Evolutionary conservation across 495 filamentous ascomycete genomes (phyloP), one percentile per base, ranked within the genome.

Genomic region (Lentithecium fluviatile): DNA sequence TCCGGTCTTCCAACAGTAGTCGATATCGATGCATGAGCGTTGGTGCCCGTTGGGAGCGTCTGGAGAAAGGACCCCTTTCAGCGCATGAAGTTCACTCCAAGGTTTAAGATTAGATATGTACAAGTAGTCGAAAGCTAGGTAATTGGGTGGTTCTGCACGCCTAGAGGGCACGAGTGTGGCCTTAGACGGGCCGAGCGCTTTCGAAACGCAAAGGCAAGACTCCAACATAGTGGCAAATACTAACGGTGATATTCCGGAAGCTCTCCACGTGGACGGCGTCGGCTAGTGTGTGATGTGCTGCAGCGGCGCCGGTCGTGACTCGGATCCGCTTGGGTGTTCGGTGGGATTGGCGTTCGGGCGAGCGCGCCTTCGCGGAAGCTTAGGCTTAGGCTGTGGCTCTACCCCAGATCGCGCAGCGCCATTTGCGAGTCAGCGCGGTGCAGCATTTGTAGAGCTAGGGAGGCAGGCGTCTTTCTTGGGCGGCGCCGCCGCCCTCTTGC

Each of bases 11-110:
- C 40, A 29, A 56, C 17, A 25, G 17, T 60, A 21, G 32, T 53
- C 58, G 24, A 48, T 46, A 32, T 54, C 49, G 49, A 54, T 52
- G 46, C 40, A 52, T 49, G 56, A 11, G 34, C 47, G 56, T 45
- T 50, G 45, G 45, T 21, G 29, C 19, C 24, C 29, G 29, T 32
- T 32, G 29, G 3, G 29, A 10, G 29, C 10, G 20, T 52, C 23
- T 19, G 36, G 19, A 36, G 17, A 2, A 6, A 50, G 17, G 46
- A 26, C 19, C 26, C 21, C 17, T 52, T 23, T 40, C 15, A 32
- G 37, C n/a, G 45, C 34, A 15, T 12, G 58, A 49, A 61, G 58
- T 6, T 5, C 0, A 15, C 50, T 61, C 58, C 58, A 49, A 17
- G 13, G 10, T 37, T 8, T 11, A 2, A 54, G 26, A 54, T 61